phyloP scores from a whole-genome alignment of 768 basidiomycete species.

The Phaffia australis region DNA sequence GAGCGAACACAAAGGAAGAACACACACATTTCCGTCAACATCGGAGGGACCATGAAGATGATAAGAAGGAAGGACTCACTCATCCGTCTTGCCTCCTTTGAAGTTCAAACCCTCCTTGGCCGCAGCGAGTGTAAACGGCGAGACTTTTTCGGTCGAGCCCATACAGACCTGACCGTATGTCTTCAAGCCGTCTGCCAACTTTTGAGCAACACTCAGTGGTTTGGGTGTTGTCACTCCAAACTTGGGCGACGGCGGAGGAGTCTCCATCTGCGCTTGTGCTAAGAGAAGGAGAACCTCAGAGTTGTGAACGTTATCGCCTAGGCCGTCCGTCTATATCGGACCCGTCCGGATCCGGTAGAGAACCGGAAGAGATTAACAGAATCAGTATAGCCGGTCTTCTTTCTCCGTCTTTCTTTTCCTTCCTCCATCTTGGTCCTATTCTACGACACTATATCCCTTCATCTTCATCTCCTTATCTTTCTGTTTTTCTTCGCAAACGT shows the following conservation, averaged over 20 bases:
- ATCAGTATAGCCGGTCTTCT: too few relatives aligned
- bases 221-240: neutral
- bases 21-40: neutral
- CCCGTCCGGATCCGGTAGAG: too few relatives aligned
- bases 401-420: too few relatives aligned
- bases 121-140: constrained; percentile 38
- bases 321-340: constrained; percentile 35
- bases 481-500: too few relatives aligned
- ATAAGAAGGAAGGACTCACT: constrained; percentile 23
- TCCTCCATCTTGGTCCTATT: too few relatives aligned
- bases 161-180: constrained; percentile 36
- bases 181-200: constrained; percentile 36
- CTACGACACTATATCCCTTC: too few relatives aligned
- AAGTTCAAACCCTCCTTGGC: constrained; percentile 32
- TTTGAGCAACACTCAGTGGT: constrained; percentile 7
- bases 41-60: neutral
- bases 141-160: constrained; percentile 34
- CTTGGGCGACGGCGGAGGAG: neutral
- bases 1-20: too few relatives aligned
- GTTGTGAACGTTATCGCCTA: constrained; percentile 36
- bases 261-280: constrained; percentile 3
- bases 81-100: constrained; percentile 38
- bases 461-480: too few relatives aligned
- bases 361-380: too few relatives aligned
- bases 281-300: constrained; percentile 27